A percentile compares a stretch with the other conserved stretches of the same genome.
Conservation (phyloP, 148 eudicot species). For the Chenopodium berlandieri region DNA sequence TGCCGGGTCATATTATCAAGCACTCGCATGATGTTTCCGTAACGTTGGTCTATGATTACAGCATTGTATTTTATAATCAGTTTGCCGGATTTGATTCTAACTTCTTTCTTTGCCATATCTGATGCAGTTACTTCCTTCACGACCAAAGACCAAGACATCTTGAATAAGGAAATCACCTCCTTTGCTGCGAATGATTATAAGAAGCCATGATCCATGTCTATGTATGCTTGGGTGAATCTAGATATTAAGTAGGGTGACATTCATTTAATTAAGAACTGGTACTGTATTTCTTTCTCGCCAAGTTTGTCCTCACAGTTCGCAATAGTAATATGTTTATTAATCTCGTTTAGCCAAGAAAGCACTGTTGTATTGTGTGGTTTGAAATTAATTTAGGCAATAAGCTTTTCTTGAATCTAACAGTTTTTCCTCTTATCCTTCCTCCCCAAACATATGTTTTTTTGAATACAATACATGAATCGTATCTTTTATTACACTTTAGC, state of each 20-base stretch:
- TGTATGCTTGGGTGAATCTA: not conserved
- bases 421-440: not conserved
- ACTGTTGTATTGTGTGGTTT: not conserved
- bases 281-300: constrained; percentile 11
- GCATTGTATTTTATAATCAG: not conserved
- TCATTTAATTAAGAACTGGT: constrained; percentile 15
- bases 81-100: not conserved
- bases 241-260: constrained; percentile 21
- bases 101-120: constrained; percentile 1
- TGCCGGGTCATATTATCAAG: not conserved
- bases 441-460: not conserved
- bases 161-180: constrained; percentile 28
- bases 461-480: not conserved
- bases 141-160: constrained; percentile 61
- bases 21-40: not conserved
- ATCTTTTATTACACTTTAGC: not conserved
- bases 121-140: constrained; percentile 78
- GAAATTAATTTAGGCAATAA: not conserved
- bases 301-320: constrained; percentile 6
- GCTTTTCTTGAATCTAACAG: not conserved
- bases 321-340: constrained; percentile 21
- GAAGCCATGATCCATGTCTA: constrained; percentile 24
- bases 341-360: constrained; percentile 21
- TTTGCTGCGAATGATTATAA: constrained; percentile 15
- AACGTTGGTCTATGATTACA: not conserved